These are phyloP conservation scores for Penicillium lagena DNA, from an alignment of 495 filamentous ascomycete species.

Conservation along the genomic window DNA sequence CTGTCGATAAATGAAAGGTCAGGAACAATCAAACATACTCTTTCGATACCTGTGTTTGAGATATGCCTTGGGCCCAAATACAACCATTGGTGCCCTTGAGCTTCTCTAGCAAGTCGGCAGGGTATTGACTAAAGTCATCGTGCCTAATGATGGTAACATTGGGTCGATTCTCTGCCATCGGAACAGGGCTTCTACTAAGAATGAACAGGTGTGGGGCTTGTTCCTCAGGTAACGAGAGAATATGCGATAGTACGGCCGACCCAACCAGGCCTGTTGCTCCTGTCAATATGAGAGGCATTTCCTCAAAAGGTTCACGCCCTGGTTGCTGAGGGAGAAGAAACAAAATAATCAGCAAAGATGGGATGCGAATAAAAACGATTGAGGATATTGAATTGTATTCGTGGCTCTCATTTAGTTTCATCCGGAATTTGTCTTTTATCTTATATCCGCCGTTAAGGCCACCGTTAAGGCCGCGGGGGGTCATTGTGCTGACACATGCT, in stretches of 20 bases:
- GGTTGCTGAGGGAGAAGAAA: no score
- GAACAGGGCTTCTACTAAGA: conserved; percentile 57
- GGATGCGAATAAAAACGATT: no score
- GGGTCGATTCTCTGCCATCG: conserved; percentile 53
- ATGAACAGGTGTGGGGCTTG: conserved; percentile 57
- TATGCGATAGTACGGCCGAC: conserved; percentile 54
- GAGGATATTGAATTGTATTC: no score
- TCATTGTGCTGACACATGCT: no score
- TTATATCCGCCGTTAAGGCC: no score
- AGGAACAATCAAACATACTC: conserved; percentile 36
- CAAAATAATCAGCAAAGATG: no score
- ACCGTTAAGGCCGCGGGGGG: no score
- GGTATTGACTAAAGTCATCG: conserved; percentile 56
- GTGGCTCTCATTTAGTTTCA: no score
- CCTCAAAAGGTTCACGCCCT: no score
- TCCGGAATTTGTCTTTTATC: no score
- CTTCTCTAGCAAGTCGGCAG: conserved; percentile 46
- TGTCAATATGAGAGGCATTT: conserved; percentile 69
- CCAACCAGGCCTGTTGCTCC: conserved; percentile 71
- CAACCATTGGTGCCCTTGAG: conserved; percentile 58
- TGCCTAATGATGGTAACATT: conserved; percentile 57
- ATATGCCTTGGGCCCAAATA: conserved; percentile 67
- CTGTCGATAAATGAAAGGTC: neutral
- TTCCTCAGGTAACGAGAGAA: conserved; percentile 43
- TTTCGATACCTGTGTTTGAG: conserved; percentile 49